Evolutionary conservation across 2,329 filamentous ascomycete species (phyloP).

Genomic region (Ilyonectria sp.): DNA sequence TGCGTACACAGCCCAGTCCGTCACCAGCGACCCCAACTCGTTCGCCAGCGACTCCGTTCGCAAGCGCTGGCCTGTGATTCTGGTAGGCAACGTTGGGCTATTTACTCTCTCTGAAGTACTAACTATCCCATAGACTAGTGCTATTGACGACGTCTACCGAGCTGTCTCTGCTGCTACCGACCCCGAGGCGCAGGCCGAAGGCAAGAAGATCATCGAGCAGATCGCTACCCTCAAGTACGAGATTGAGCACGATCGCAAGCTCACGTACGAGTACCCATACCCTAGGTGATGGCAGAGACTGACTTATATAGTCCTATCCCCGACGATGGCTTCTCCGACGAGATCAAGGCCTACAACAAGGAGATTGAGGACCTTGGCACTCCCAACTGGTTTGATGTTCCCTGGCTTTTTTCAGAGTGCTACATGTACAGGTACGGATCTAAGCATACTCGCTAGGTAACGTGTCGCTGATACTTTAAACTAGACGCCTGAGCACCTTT

Average conservation of each 20-base stretch:
- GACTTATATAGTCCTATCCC: constrained; percentile 71
- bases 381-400: constrained; percentile 85
- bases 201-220: constrained; percentile 86
- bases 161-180: constrained; percentile 73
- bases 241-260: constrained; percentile 86
- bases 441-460: background rate
- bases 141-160: constrained; percentile 94
- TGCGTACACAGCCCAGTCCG: constrained; percentile 74
- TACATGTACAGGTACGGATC: constrained; percentile 83
- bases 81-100: constrained; percentile 69
- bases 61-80: constrained; percentile 93
- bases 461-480: background rate
- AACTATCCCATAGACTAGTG: constrained; percentile 76
- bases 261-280: constrained; percentile 73
- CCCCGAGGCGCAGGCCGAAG: constrained; percentile 79
- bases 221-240: constrained; percentile 93
- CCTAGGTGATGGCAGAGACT: constrained; percentile 16
- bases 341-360: constrained; percentile 87
- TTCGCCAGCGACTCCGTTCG: constrained; percentile 90
- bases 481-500: constrained; percentile 81
- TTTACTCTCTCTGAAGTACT: constrained; percentile 1
- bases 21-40: constrained; percentile 85
- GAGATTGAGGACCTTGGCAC: constrained; percentile 83
- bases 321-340: constrained; percentile 85
- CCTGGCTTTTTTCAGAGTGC: constrained; percentile 95